Evolutionary conservation across 768 basidiomycete genomes (phyloP).

Genomic region (Cystobasidium tubakii): DNA sequence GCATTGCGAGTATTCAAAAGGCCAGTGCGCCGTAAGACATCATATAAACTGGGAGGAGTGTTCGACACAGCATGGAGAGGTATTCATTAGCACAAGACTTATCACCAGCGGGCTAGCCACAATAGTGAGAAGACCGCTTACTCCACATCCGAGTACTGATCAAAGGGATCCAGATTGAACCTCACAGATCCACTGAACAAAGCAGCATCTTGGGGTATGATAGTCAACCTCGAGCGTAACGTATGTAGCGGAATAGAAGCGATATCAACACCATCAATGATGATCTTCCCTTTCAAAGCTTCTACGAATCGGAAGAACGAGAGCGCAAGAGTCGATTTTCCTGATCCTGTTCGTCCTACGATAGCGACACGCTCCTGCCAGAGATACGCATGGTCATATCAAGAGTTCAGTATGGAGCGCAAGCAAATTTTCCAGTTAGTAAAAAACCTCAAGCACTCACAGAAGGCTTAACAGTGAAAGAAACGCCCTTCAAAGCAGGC

Average conservation of each 20-base stretch:
- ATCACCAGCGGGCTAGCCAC: too few relatives aligned
- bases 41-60: slow-evolving; percentile 38
- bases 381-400: background rate
- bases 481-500: slow-evolving; percentile 50
- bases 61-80: too few relatives aligned
- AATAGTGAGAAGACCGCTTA: too few relatives aligned
- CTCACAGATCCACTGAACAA: slow-evolving; percentile 68
- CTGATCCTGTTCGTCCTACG: slow-evolving; percentile 39
- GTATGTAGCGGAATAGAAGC: slow-evolving; percentile 51
- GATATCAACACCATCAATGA: slow-evolving; percentile 52
- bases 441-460: slow-evolving; percentile 45
- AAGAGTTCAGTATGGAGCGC: too few relatives aligned
- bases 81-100: too few relatives aligned
- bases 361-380: slow-evolving; percentile 33
- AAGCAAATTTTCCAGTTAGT: background rate
- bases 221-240: slow-evolving; percentile 66
- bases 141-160: slow-evolving; percentile 42
- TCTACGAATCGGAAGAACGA: slow-evolving; percentile 54
- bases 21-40: slow-evolving; percentile 44
- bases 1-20: slow-evolving; percentile 40
- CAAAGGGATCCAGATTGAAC: slow-evolving; percentile 53
- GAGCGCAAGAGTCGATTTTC: slow-evolving; percentile 49
- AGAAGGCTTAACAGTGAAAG: slow-evolving; percentile 47
- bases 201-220: slow-evolving; percentile 59
- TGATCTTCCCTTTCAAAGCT: slow-evolving; percentile 47